Conservation (phyloP, 805 yeast species). For the Citeromyces nyonsensis region DNA sequence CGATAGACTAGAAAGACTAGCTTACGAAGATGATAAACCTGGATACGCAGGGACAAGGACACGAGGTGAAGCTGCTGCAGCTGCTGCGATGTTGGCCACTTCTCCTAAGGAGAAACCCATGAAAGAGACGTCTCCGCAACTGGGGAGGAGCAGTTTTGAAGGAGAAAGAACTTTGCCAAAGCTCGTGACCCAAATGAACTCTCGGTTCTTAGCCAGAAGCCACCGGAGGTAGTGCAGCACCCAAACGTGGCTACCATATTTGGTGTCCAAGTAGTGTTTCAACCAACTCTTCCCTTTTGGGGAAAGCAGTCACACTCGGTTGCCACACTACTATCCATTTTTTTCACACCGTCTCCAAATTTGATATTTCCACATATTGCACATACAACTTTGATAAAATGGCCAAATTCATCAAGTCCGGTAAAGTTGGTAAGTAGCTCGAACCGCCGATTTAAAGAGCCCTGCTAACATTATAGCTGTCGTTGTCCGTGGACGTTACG, state of each 20-base stretch:
- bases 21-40: slow-evolving; percentile 12
- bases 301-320: not conserved
- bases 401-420: slow-evolving; percentile 99
- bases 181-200: slow-evolving; percentile 37
- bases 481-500: slow-evolving; percentile 99
- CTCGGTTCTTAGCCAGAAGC: slow-evolving; percentile 45
- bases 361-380: slow-evolving; percentile 3
- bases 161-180: slow-evolving; percentile 6
- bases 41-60: slow-evolving; percentile 14
- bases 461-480: slow-evolving; percentile 53
- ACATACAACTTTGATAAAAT: slow-evolving; percentile 25
- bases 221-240: slow-evolving; percentile 19
- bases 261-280: not conserved
- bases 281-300: not conserved
- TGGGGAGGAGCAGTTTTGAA: not conserved
- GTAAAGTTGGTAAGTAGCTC: slow-evolving; percentile 88
- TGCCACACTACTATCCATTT: not conserved
- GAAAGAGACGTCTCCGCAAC: not conserved
- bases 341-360: slow-evolving; percentile 1
- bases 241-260: not conserved
- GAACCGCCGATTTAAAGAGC: not conserved
- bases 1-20: slow-evolving; percentile 20
- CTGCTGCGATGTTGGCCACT: slow-evolving; percentile 17
- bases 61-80: slow-evolving; percentile 19
- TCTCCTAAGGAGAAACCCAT: not conserved